A percentile compares a stretch with the other conserved stretches of the same genome.
Conservation (phyloP, 2,329 filamentous ascomycete species). For the Xylariaceae sp. region DNA sequence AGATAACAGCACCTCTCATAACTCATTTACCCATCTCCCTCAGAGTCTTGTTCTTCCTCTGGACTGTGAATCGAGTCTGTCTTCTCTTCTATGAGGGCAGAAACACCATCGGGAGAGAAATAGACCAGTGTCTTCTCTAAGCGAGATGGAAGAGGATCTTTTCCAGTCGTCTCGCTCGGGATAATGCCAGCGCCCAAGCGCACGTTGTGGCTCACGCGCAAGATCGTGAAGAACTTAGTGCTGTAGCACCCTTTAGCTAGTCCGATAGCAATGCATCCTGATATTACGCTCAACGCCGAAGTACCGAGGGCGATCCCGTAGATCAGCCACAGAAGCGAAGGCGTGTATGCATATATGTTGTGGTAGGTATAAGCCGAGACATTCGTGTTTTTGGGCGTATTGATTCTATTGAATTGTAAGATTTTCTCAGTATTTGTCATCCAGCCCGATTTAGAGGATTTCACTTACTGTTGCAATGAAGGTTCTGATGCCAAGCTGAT, state of each 20-base stretch:
- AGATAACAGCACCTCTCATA: too few relatives aligned
- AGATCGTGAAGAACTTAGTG: neutral
- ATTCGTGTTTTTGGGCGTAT: neutral
- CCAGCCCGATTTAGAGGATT: neutral
- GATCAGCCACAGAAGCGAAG: neutral
- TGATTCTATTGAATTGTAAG: neutral
- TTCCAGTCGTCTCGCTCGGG: neutral
- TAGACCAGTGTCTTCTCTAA: neutral
- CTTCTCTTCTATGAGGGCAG: too few relatives aligned
- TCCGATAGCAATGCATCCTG: neutral
- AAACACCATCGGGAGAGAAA: neutral
- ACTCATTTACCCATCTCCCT: too few relatives aligned
- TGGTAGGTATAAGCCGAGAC: neutral
- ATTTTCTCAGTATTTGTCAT: neutral
- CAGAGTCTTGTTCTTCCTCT: too few relatives aligned
- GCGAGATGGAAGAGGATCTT: neutral
- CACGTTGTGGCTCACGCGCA: neutral
- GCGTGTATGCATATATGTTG: neutral
- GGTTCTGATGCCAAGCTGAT: neutral
- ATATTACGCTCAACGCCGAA: neutral
- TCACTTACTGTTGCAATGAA: neutral
- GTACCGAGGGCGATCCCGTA: neutral
- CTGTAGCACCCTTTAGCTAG: neutral
- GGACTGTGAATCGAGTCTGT: too few relatives aligned
- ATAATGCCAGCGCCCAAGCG: neutral